Evolutionary conservation across 2,329 filamentous ascomycete species (phyloP).

Genomic region (Curvularia spicifera): DNA sequence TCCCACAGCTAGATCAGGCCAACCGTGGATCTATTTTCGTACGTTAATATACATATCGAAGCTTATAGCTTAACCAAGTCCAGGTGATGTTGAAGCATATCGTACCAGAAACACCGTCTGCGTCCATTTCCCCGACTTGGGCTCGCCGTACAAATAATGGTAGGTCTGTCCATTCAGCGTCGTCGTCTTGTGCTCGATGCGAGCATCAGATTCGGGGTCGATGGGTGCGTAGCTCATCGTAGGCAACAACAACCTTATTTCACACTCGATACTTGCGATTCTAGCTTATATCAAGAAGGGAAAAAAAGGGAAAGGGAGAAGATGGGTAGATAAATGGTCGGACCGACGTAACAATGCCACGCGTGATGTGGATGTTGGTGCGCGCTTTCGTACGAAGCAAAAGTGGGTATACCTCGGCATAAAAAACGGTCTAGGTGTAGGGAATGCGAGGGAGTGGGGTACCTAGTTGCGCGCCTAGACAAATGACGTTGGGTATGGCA

Average conservation of each 20-base stretch:
- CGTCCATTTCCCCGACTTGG: slow-evolving; percentile 52
- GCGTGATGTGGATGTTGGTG: background rate
- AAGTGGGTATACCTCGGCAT: background rate
- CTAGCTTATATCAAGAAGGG: background rate
- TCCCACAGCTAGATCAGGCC: slow-evolving; percentile 80
- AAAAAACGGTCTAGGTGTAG: background rate
- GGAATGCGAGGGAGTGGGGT: background rate
- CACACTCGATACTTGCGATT: background rate
- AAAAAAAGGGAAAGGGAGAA: background rate
- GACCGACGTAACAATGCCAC: background rate
- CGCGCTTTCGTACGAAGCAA: background rate
- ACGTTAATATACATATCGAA: background rate
- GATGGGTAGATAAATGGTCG: background rate
- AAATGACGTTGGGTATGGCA: no score
- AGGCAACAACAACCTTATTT: background rate
- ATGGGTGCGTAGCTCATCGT: slow-evolving; percentile 65
- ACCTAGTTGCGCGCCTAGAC: no score
- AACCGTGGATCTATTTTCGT: slow-evolving; percentile 70
- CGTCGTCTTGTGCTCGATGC: slow-evolving; percentile 69
- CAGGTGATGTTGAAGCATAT: background rate
- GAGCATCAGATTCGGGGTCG: slow-evolving; percentile 65
- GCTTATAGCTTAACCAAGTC: background rate
- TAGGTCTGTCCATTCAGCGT: slow-evolving; percentile 74
- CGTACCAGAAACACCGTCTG: slow-evolving; percentile 62
- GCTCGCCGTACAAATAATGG: slow-evolving; percentile 63